A percentile compares a stretch with the other conserved stretches of the same genome.
These are phyloP conservation scores for Cinnamomum chago DNA, from an alignment of 164 flowering plant species.

Conservation along the genomic window DNA sequence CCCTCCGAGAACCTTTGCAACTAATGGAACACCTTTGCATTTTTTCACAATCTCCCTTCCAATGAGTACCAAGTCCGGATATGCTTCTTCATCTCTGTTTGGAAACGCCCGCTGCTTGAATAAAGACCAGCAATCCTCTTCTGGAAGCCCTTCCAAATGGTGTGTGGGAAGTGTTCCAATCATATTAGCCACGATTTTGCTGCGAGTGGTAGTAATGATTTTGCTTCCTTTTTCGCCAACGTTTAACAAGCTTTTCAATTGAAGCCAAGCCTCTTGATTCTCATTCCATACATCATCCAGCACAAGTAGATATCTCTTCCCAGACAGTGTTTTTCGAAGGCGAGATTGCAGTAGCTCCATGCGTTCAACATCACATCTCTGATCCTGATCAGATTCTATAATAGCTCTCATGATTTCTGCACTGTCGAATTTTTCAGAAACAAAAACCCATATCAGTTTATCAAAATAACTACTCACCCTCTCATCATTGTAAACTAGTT, in stretches of 20 bases:
- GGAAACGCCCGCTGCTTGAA: neutral
- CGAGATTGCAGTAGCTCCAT: neutral
- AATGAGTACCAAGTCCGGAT: conserved; percentile 2
- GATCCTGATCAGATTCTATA: neutral
- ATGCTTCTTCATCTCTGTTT: neutral
- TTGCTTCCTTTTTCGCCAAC: neutral
- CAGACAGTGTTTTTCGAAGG: neutral
- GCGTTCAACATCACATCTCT: neutral
- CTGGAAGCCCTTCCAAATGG: neutral
- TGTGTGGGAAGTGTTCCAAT: neutral
- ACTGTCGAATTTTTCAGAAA: neutral
- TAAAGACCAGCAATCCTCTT: conserved; percentile 1
- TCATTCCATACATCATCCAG: conserved; percentile 2
- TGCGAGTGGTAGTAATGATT: neutral
- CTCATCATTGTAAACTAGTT: neutral
- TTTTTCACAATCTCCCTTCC: conserved; percentile 13
- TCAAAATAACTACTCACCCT: neutral
- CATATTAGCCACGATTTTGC: neutral
- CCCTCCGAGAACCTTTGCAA: conserved; percentile 14
- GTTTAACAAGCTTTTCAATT: neutral
- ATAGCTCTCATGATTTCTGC: neutral
- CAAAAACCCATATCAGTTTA: neutral
- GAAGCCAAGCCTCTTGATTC: neutral
- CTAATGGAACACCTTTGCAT: conserved; percentile 18
- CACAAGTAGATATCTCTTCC: neutral